Evolutionary conservation across 345 rosid species (phyloP).

Genomic region (Fremontodendron californicum): DNA sequence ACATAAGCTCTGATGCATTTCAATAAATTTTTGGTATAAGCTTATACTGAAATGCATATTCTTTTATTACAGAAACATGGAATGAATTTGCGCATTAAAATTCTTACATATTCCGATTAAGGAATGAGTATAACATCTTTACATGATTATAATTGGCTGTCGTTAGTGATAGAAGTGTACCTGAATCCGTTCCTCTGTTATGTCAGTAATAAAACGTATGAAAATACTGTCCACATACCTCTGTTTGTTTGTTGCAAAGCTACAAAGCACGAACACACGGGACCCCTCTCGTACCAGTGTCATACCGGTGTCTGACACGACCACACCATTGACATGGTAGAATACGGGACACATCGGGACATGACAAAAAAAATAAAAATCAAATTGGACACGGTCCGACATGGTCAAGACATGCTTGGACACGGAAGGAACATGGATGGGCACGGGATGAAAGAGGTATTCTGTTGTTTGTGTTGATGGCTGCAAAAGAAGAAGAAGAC

Average conservation of each 20-base stretch:
- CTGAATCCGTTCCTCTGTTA: neutral
- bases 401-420: too few species aligned
- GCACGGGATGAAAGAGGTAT: too few species aligned
- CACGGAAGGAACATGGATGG: too few species aligned
- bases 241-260: neutral
- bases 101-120: neutral
- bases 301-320: too few species aligned
- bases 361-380: too few species aligned
- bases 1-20: neutral
- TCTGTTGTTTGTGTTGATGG: too few species aligned
- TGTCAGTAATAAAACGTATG: neutral
- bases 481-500: too few species aligned
- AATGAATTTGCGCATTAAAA: neutral
- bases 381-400: too few species aligned
- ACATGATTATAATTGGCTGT: neutral
- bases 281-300: too few species aligned
- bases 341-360: too few species aligned
- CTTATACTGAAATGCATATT: neutral
- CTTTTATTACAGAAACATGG: neutral
- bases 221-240: neutral
- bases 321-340: too few species aligned
- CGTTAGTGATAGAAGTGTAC: neutral
- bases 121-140: neutral
- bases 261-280: too few species aligned
- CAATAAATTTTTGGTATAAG: neutral